These are phyloP conservation scores for Arabidopsis lyrata DNA, from an alignment of 441 rosid genomes.

Conservation along the genomic window DNA sequence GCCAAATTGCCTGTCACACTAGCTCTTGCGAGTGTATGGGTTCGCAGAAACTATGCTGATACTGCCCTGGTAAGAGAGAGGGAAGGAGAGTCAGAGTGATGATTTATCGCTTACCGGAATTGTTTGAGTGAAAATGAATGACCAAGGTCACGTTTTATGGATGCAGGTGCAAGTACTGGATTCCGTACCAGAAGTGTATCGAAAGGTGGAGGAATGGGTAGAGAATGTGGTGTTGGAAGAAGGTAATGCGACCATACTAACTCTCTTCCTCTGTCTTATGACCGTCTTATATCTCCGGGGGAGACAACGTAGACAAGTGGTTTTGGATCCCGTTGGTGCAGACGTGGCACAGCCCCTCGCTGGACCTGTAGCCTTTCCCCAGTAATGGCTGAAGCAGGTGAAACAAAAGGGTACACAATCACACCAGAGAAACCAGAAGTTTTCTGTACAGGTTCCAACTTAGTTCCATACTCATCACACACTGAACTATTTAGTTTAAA, in stretches of 20 bases:
- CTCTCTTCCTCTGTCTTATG: constrained; percentile 83
- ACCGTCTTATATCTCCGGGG: constrained; percentile 74
- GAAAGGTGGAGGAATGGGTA: constrained; percentile 87
- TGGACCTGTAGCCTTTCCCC: constrained; percentile 9
- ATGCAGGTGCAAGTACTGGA: constrained; percentile 55
- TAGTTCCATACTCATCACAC: too few relatives aligned
- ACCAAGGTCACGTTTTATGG: neutral
- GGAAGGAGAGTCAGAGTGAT: neutral
- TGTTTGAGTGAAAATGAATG: neutral
- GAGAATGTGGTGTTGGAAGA: constrained; percentile 89
- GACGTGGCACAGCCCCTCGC: constrained; percentile 46
- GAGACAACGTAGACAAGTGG: constrained; percentile 74
- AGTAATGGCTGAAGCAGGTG: neutral
- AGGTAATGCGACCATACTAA: constrained; percentile 92
- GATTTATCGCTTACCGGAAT: neutral
- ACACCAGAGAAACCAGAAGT: neutral
- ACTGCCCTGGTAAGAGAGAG: constrained; percentile 62
- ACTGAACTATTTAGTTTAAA: neutral
- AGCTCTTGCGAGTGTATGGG: constrained; percentile 86
- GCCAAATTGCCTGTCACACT: constrained; percentile 89
- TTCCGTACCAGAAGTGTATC: constrained; percentile 88
- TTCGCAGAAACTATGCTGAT: constrained; percentile 79
- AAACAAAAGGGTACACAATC: neutral
- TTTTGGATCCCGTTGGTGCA: constrained; percentile 43
- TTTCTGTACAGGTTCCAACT: neutral